phyloP scores from a whole-genome alignment of 2,329 filamentous ascomycete species.

The Penicillium corylophilum region DNA sequence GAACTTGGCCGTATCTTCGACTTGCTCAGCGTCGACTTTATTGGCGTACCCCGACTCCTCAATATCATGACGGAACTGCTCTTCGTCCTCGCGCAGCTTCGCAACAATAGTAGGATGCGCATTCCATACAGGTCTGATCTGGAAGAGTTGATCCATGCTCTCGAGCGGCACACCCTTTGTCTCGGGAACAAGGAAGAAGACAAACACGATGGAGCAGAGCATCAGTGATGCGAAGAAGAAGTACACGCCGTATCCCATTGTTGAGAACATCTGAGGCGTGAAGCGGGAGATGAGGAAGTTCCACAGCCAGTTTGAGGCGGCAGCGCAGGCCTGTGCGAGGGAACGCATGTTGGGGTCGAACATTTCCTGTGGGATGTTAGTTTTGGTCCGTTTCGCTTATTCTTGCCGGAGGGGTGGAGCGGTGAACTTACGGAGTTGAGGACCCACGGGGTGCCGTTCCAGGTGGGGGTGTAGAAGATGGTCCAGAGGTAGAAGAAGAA shows the following conservation, averaged over 20 bases:
- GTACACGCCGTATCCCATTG: constrained; percentile 61
- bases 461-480: constrained; percentile 69
- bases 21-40: constrained; percentile 18
- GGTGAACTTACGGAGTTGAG: constrained; percentile 54
- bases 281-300: constrained; percentile 40
- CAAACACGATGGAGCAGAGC: constrained; percentile 57
- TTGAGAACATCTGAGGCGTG: constrained; percentile 45
- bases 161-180: constrained; percentile 67
- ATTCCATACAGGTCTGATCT: constrained; percentile 37
- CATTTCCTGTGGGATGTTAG: constrained; percentile 53
- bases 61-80: constrained; percentile 31
- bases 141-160: constrained; percentile 63
- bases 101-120: constrained; percentile 36
- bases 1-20: constrained; percentile 19
- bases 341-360: constrained; percentile 69
- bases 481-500: constrained; percentile 75
- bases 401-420: background rate
- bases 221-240: constrained; percentile 68
- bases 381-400: background rate
- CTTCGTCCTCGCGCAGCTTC: constrained; percentile 36
- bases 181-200: constrained; percentile 64
- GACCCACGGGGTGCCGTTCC: constrained; percentile 77
- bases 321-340: constrained; percentile 69
- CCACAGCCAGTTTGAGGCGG: constrained; percentile 40
- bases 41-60: constrained; percentile 19